phyloP scores from a whole-genome alignment of 140 eudicot genomes.

The Anethum foeniculum region DNA sequence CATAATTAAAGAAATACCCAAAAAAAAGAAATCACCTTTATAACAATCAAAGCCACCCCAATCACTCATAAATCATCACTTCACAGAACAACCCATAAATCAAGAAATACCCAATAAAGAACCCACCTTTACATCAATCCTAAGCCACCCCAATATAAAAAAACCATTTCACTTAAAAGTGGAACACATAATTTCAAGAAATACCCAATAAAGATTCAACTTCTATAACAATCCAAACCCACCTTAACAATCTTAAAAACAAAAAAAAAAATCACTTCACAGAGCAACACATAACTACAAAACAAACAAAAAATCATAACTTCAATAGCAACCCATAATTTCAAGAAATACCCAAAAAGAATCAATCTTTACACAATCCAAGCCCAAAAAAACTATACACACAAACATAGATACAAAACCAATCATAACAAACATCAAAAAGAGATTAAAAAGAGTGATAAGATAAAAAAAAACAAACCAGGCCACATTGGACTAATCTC shows the following conservation, averaged over 20 bases:
- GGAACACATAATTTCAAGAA: background rate
- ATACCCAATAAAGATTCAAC: background rate
- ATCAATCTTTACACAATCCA: background rate
- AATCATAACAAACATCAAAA: background rate
- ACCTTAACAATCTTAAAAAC: background rate
- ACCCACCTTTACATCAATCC: background rate
- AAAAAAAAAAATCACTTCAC: too few relatives aligned
- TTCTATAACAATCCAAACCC: background rate
- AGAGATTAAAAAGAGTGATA: background rate
- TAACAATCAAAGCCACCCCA: background rate
- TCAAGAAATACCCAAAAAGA: background rate
- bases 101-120: background rate
- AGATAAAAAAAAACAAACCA: slow-evolving; percentile 36
- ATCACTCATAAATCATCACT: background rate
- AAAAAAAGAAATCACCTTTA: background rate
- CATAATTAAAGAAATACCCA: background rate
- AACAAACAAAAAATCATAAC: background rate
- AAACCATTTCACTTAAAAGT: background rate
- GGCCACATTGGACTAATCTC: slow-evolving; percentile 99
- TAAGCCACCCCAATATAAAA: background rate
- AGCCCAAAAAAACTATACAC: background rate
- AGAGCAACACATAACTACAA: background rate
- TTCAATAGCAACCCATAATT: background rate
- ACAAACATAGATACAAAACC: background rate
- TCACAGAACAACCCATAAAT: background rate